Conservation (phyloP, 768 basidiomycete species). For the Psilocybe cyanescens region DNA sequence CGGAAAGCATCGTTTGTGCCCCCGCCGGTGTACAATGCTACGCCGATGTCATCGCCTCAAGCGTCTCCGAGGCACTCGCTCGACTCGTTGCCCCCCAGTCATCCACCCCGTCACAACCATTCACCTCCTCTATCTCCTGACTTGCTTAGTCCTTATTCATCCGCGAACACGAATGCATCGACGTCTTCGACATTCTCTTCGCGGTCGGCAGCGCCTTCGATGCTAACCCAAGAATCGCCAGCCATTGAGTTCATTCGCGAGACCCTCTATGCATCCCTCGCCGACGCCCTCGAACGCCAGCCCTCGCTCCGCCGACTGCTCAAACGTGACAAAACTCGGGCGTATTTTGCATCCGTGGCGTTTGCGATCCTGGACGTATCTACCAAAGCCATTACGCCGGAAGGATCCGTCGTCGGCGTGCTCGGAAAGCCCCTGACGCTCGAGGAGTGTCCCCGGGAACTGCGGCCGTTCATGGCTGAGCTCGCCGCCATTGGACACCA, state of each 20-base stretch:
- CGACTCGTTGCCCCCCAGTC: constrained; percentile 18
- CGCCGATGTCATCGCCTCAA: constrained; percentile 10
- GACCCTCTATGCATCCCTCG: constrained; percentile 83
- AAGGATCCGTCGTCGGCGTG: constrained; percentile 59
- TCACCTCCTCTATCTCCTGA: constrained; percentile 15
- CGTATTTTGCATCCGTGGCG: constrained; percentile 80
- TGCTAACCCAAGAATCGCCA: constrained; percentile 53
- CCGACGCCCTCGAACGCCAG: constrained; percentile 62
- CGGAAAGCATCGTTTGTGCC: constrained; percentile 41
- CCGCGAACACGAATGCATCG: constrained; percentile 16
- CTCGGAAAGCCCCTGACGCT: constrained; percentile 61
- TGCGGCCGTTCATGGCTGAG: constrained; percentile 75
- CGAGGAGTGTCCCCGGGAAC: constrained; percentile 59
- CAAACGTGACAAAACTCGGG: constrained; percentile 65
- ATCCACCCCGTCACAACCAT: background rate
- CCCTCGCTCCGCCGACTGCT: constrained; percentile 60
- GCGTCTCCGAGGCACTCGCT: constrained; percentile 16
- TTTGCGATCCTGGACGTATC: constrained; percentile 74
- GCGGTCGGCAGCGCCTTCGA: constrained; percentile 40
- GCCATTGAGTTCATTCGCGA: constrained; percentile 84
- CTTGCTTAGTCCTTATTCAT: constrained; percentile 16
- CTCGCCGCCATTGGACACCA: constrained; percentile 56
- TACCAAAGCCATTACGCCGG: constrained; percentile 47
- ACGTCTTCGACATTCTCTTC: constrained; percentile 29
- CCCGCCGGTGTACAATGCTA: constrained; percentile 22